These are phyloP conservation scores for Gossypium turneri DNA, from an alignment of 345 rosid genomes.

Conservation along the genomic window DNA sequence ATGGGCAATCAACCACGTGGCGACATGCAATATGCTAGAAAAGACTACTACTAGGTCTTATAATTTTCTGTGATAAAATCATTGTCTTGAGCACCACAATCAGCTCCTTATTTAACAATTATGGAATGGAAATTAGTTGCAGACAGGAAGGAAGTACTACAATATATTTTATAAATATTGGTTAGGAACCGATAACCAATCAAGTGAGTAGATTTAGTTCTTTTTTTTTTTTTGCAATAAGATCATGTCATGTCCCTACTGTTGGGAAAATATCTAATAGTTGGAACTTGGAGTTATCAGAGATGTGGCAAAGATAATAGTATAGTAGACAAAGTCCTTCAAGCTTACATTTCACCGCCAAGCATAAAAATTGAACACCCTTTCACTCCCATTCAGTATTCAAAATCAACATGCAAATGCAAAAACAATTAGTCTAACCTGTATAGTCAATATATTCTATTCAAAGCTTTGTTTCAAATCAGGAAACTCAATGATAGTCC, in stretches of 20 bases:
- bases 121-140: neutral
- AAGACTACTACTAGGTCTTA: neutral
- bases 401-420: neutral
- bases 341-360: neutral
- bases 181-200: too few relatives aligned
- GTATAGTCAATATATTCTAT: too few relatives aligned
- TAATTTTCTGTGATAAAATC: neutral
- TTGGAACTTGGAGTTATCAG: neutral
- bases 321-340: too few relatives aligned
- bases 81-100: too few relatives aligned
- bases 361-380: neutral
- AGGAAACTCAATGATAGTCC: neutral
- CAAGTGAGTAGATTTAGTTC: neutral
- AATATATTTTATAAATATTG: too few relatives aligned
- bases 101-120: neutral
- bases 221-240: neutral
- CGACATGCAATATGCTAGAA: neutral
- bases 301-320: neutral
- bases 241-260: neutral
- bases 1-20: neutral
- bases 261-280: neutral
- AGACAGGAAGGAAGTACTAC: neutral
- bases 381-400: neutral
- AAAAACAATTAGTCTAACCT: neutral
- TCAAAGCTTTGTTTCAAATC: neutral